Evolutionary conservation across 495 filamentous ascomycete species (phyloP), one percentile per base, ranked within the genome.

Genomic region (Podospora anserina): DNA sequence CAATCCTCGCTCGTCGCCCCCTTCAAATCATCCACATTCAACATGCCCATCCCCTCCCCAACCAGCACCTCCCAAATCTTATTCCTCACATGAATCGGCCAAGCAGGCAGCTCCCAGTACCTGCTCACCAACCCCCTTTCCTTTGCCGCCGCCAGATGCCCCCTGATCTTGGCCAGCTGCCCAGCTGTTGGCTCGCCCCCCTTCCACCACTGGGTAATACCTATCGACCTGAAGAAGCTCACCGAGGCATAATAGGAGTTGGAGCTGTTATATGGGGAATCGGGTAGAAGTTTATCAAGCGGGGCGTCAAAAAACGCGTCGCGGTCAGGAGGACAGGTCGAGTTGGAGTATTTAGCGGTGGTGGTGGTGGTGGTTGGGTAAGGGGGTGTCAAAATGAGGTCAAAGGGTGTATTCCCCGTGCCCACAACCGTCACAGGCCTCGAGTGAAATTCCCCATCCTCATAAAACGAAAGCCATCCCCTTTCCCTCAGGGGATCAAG

Each of bases 21-120:
- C 49, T 71, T 74, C 55, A 96, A 74, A 78, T 95, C 91, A 81
- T 96, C 92, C 0, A 88, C 91, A 78, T 93, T 94, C 62, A 96
- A 77, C 55, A 93, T 78, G 61, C 88, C 86, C 20, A 90, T 89
- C 0, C 91, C 92, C 70, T 92, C 91, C 57, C 83, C 78, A 30
- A 88, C 82, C n/a, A 96, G 75, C 3, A 89, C 82, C 61, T 86
- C 79, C 92, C 92, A 96, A 19, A 96, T 78, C 66, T 87, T 82
- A 77, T 95, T 90, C 56, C 92, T 81, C 71, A 90, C 70, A 61
- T 86, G 84, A n/a, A 89, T 77, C 13, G 92, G 92, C 92, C 92
- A 96, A 66, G 78, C 77, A 0, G 92, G 92, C 26, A 90, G 73
- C n/a, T 88, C 86, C 92, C 92, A 96, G 75, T 94, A 96, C 56